These are phyloP conservation scores for Diutina ranongensis DNA, from an alignment of 1,139 yeast species.

Conservation along the genomic window DNA sequence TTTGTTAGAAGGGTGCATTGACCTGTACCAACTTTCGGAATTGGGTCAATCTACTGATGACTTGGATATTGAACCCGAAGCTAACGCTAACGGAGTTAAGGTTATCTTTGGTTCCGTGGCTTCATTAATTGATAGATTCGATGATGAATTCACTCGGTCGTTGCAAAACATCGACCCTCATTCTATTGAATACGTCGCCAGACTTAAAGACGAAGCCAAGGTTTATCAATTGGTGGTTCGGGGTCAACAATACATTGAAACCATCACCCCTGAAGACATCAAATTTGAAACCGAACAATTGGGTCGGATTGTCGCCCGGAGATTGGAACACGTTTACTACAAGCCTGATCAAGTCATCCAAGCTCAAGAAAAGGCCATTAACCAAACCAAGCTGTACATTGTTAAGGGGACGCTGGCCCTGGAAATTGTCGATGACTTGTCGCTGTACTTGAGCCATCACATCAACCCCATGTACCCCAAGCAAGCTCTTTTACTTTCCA, in stretches of 20 bases:
- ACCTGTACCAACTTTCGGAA: constrained; percentile 63
- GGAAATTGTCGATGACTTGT: constrained; percentile 52
- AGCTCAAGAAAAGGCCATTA: constrained; percentile 59
- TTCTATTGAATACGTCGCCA: constrained; percentile 83
- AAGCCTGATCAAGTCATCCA: constrained; percentile 72
- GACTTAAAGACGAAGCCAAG: constrained; percentile 77
- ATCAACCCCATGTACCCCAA: constrained; percentile 60
- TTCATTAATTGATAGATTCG: constrained; percentile 84
- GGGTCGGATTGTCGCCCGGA: constrained; percentile 68
- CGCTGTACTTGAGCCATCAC: constrained; percentile 56
- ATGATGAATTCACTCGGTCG: constrained; percentile 86
- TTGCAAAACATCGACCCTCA: constrained; percentile 89
- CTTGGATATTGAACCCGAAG: constrained; percentile 64
- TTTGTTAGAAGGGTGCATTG: constrained; percentile 51
- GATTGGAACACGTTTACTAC: constrained; percentile 89
- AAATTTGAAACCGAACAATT: constrained; percentile 44
- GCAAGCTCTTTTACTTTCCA: constrained; percentile 74
- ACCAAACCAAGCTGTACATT: constrained; percentile 27
- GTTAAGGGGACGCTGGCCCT: constrained; percentile 13
- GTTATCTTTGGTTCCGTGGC: constrained; percentile 76
- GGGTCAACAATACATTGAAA: constrained; percentile 77
- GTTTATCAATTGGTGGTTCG: constrained; percentile 72
- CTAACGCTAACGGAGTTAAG: constrained; percentile 55
- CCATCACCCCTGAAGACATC: constrained; percentile 23
- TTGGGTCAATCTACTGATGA: constrained; percentile 70